Evolutionary conservation across 495 filamentous ascomycete genomes (phyloP), one percentile per base, ranked within the genome.

Genomic region (Monascus purpureus): DNA sequence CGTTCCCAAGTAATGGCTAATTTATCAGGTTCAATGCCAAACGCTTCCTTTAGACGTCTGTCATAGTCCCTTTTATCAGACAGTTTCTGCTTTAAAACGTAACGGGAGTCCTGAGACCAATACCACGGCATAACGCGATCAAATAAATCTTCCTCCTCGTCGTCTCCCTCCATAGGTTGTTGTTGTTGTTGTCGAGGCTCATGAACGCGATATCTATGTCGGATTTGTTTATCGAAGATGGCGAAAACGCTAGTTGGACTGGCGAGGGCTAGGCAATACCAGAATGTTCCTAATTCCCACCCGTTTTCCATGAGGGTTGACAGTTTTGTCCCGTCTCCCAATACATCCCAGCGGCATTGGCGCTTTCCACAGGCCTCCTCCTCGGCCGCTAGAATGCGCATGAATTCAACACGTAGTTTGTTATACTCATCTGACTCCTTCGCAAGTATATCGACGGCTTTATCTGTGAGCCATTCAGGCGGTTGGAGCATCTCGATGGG

Each of bases 401-500:
- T 43, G 16, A 46, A 46, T 30, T 46, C 43, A 11, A 9, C 14
- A 2, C 31, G 34, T 3, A 35, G 13, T 2, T n/a, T 17, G 2
- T 35, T 33, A 32, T 51, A 50, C 6, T 38, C 43, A 13, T 36
- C 36, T 4, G 17, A 9, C 26, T 36, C 28, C 8, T 17, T 3
- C 9, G 25, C 24, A 29, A 57, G 42, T 19, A 24, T 6, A 39
- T 52, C 50, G 12, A 54, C 39, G 31, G 35, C 31, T 16, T 42
- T 15, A 25, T 42, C 46, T 8, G 50, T 46, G 19, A 62, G 37
- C 57, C 53, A 61, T 22, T 44, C 39, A 12, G 49, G 49, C 32
- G 53, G 44, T 23, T 39, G 35, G 13, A 55, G 40, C 44, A 54
- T 49, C 36, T 61, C 50, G 4, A 46, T 41, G 25, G 53, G 54